Evolutionary conservation across 2,329 filamentous ascomycete genomes (phyloP).

Genomic region (Biscogniauxia marginata): DNA sequence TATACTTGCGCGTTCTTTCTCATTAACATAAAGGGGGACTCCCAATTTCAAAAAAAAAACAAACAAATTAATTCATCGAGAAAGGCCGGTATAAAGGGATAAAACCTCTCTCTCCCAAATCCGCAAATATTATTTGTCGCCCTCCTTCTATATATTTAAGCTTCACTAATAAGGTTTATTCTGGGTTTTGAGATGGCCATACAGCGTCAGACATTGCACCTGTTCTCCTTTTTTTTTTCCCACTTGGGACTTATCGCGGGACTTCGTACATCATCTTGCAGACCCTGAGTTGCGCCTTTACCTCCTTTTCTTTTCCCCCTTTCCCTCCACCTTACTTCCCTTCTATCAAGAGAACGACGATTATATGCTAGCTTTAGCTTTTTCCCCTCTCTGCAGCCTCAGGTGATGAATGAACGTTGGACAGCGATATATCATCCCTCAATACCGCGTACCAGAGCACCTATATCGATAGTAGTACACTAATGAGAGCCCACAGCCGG

Average conservation of each 20-base stretch:
- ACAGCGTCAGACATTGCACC: background rate
- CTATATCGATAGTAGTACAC: background rate
- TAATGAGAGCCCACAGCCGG: no score
- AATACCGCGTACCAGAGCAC: background rate
- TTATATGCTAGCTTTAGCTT: slow-evolving; percentile 5
- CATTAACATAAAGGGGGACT: no score
- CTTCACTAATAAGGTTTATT: background rate
- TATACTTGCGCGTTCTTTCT: no score
- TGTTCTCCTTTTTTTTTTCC: background rate
- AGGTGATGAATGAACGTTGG: background rate
- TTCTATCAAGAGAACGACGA: slow-evolving; percentile 4
- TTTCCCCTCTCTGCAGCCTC: background rate
- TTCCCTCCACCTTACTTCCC: slow-evolving; percentile 1
- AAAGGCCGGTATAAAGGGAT: no score
- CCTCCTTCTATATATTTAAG: no score
- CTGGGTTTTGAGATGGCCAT: background rate
- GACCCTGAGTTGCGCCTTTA: background rate
- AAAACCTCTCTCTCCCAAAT: no score
- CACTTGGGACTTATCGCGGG: background rate
- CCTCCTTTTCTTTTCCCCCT: slow-evolving; percentile 9
- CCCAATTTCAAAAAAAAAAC: no score
- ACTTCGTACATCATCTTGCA: background rate
- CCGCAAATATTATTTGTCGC: no score
- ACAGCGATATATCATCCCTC: background rate
- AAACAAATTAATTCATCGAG: no score